Base-by-base conservation (phyloP, 2,329 filamentous ascomycete species). In the Graphilbum fragrans region DNA sequence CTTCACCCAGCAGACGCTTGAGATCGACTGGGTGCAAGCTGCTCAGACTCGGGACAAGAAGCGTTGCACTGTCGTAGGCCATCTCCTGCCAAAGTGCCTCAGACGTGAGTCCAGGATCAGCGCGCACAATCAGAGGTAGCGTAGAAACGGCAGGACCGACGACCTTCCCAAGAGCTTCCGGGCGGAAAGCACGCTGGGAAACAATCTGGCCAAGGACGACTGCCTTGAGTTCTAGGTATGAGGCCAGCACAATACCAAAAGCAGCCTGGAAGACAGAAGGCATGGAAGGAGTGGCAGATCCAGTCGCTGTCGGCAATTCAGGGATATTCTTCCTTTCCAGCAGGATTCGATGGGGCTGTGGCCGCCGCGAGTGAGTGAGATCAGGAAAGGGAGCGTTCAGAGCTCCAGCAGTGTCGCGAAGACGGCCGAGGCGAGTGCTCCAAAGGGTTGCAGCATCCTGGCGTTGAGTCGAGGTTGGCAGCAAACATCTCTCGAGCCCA, bases 121-220 rank as follows among this genome's bases (percentile, higher is more conserved):
- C 32, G 9, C 49, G 45, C 19, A 53, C 41, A 25, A 38, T 37
- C 1, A 52, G 42, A 4, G 51, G 51, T 3, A 53, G 32, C 16
- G 51, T 53, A 5, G 50, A 49, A 38, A 52, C 47, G 12, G 51
- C 50, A 16, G 51, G 50, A n/a, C 51, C 50, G 25, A 50, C 46
- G 16, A 53, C 49, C 2, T 35, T 41, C 20, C 40, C 42, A 16
- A 53, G 48, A 19, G 7, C 7, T 12, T 53, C 49, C 14, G 49
- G 46, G 25, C 52, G 50, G 21, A 53, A 36, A 9, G 50, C 45
- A 18, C 51, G 44, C 31, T 51, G 50, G 2, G 51, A 52, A 3
- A 52, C 45, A 5, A 46, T 52, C 35, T 51, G 49, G 27, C 51
- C 51, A 19, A 53, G 37, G 4, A 53, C 42, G 20, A 53, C 39